Base-by-base conservation (phyloP, 495 filamentous ascomycete genomes). In the Xylaria nigripes region DNA sequence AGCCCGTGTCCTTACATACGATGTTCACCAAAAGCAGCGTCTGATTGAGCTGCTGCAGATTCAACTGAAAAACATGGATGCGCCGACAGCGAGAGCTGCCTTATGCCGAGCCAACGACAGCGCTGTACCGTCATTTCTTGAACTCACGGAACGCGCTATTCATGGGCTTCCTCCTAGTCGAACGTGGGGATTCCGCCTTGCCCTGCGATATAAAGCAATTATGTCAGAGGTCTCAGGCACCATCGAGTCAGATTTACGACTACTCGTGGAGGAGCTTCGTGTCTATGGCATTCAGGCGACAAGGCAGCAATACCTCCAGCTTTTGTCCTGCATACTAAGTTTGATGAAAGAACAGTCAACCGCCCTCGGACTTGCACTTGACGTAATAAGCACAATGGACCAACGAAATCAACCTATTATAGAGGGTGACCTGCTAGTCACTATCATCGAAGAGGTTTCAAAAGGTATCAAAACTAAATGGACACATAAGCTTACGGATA, bases 341-440 rank as follows among this genome's bases (percentile, higher is more conserved):
- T 47, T 54, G 5, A 32, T 61, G 21, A 40, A 45, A 7, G 45
- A 10, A n/a, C 50, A 58, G 2, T 6, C 49, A 0, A 25, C 54
- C 9, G 65, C 67, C 42, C 57, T 68, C 6, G 36, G 70, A 13
- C 47, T 72, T 6, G 64, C 68, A 19, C 34, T 69, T 27, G 49
- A 62, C 24, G 51, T 74, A 12, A 29, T 71, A 13, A 55, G 69
- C 23, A 72, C 72, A 21, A 58, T 80, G 43, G 67, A 71, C 32
- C 69, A 67, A 21, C 61, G 65, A 13, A 61, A 68, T 13, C 27
- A 72, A n/a, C 41, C 59, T 7, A 51, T 67, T 22, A 56, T 73
- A 24, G 53, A 63, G n/a, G 64, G 66, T 56, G 73, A 75, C 23
- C 55, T 72, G 51, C 50, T 71, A 15, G 60, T 72, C 27, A 55